phyloP scores from a whole-genome alignment of 306 rosid species.

The Abrus precatorius region DNA sequence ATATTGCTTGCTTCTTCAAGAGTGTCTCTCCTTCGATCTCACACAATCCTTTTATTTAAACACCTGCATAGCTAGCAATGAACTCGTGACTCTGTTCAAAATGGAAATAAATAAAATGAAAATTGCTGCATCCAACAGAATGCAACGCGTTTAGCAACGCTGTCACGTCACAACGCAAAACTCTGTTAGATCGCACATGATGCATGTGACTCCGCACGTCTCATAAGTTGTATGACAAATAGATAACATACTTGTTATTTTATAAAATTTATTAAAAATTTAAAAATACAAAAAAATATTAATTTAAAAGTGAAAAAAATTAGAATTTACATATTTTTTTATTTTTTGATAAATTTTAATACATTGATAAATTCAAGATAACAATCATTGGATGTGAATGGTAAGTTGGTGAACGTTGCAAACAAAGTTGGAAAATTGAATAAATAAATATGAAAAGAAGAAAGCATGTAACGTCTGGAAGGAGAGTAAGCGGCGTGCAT shows the following conservation, averaged over 20 bases:
- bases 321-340: too few relatives aligned
- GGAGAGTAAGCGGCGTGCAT: background rate
- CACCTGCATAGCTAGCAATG: background rate
- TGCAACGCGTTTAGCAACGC: conserved; percentile 18
- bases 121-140: background rate
- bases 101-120: background rate
- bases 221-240: too few relatives aligned
- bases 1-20: background rate
- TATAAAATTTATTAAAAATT: too few relatives aligned
- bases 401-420: background rate
- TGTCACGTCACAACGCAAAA: background rate
- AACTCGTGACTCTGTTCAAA: background rate
- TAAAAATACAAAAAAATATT: too few relatives aligned
- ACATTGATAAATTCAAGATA: background rate
- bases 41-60: background rate
- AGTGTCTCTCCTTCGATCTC: background rate
- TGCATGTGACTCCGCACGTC: conserved; percentile 7
- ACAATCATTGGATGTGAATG: background rate
- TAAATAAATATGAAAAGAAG: background rate
- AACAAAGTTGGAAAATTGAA: background rate
- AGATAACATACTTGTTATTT: too few relatives aligned
- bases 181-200: background rate
- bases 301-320: too few relatives aligned
- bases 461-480: background rate
- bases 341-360: too few relatives aligned